Evolutionary conservation across 352 stramenopile genomes (phyloP), one percentile per base, ranked within the genome.

Genomic region (Globisporangium solare): DNA sequence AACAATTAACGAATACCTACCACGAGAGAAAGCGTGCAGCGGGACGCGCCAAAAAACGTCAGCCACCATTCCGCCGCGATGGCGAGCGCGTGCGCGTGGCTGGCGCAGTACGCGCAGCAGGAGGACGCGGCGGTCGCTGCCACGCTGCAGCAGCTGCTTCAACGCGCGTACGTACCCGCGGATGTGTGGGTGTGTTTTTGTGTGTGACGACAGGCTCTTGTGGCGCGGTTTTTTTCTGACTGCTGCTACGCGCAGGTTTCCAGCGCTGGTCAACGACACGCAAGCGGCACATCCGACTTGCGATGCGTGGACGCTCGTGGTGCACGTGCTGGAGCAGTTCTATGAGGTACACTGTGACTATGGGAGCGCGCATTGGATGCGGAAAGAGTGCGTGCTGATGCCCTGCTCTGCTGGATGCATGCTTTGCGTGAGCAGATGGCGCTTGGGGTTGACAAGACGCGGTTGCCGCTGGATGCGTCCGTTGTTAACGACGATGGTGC

Each of bases 241-340:
- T n/a, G 12, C 14, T 32, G 4, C 2, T n/a, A 2, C 43, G 31
- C 15, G 22, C 20, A 78, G 70, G 1, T 71, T 78, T 42, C 67
- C 67, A 8, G 35, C 22, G 35, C 57, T 74, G 8, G 71, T 54
- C n/a, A 50, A 64, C 4, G 70, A 71, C 8, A 45, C 51, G 18
- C 40, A 52, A 8, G 35, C 43, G 17, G 32, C 24, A 6, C n/a
- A 31, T 11, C 17, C 3, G 0, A 14, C 18, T 20, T 8, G 31
- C 35, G 58, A 67, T 17, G 63, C 55, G 32, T 78, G 70, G 70
- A 17, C 8, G 10, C 49, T 50, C 39, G 45, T 67, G 3, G 14
- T 71, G 20, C 6, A 42, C 4, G 24, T 74, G 20, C 58, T 79
- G 2, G 76, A 88, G 48, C 58, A 55, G 6, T 87, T 89, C 41